Conservation (phyloP, 2,329 filamentous ascomycete species). For the Fusarium haematococcum region DNA sequence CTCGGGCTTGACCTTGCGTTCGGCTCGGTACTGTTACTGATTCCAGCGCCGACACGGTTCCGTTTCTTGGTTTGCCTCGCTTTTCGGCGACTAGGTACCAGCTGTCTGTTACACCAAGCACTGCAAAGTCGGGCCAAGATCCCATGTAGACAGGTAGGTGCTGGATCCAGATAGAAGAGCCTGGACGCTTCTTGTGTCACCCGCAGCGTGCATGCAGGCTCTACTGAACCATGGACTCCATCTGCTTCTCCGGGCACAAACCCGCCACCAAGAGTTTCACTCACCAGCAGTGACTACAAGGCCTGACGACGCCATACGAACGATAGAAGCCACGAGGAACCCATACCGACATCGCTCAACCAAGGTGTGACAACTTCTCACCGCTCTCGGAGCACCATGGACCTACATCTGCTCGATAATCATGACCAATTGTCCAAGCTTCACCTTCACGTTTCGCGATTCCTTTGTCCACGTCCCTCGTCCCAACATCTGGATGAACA, state of each 20-base stretch:
- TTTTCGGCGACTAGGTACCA: neutral
- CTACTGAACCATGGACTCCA: neutral
- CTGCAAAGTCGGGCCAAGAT: neutral
- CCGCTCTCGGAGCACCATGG: neutral
- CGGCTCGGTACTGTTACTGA: neutral
- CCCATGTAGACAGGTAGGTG: neutral
- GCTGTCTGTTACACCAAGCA: neutral
- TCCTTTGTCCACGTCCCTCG: neutral
- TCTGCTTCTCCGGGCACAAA: neutral
- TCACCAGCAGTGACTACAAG: neutral
- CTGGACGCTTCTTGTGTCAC: neutral
- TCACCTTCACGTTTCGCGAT: neutral
- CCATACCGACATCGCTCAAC: neutral
- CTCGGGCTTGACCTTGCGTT: constrained; percentile 15
- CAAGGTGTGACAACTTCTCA: constrained; percentile 15
- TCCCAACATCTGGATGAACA: constrained; percentile 19
- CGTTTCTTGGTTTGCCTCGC: neutral
- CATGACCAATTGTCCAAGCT: constrained; percentile 3
- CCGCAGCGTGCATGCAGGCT: neutral
- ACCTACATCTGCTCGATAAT: neutral
- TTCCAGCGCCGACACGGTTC: neutral
- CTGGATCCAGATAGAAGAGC: neutral
- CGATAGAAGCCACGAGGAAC: neutral
- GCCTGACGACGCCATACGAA: neutral
- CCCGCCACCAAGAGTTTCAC: neutral